Evolutionary conservation across 257 asterid genomes (phyloP), one percentile per base, ranked within the genome.

Genomic region (Petrea volubilis): DNA sequence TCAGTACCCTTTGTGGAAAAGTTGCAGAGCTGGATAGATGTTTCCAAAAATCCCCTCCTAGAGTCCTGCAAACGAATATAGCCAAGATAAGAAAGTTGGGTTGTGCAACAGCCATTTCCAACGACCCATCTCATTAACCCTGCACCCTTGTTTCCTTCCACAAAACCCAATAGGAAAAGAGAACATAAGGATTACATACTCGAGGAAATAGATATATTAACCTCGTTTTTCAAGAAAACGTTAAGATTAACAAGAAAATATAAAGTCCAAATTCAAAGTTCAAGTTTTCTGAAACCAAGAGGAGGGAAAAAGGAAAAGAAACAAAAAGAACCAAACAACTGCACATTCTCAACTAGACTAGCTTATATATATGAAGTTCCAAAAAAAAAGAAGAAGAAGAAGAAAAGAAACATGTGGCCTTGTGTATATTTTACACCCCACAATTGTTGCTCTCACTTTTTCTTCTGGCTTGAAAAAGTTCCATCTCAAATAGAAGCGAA

Each of bases 1-100:
- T 67, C 38, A 60, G 60, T 71, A 91, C 97, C 93, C 87, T 77
- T 83, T 8, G 96, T 66, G 43, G 97, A 79, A 77, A 82, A 89
- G 71, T 65, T 56, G 72, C 82, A 70, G 27, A 81, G 65, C 72
- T 77, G 89, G 43, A 79, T 66, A 31, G 81, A 67, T 68, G 85
- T 69, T 61, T 77, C 90, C 33, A 79, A 74, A 52, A 83, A 64
- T 61, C 84, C 91, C 33, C 52, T 84, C 61, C 77, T 76, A 40
- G 66, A 56, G 50, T 71, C 81, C 96, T 90, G 87, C 69, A 57
- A 77, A 24, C 18, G 38, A 47, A 55, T 29, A 57, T n/a, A 68
- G 67, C 11, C 58, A 18, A 14, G 60, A 31, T 4, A 38, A 36
- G 53, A 23, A 10, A 7, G 17, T 27, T 14, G 5, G 21, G 7